These are phyloP conservation scores for Tetramitus jugosus DNA, from an alignment of 208 protist genomes.

Conservation along the genomic window DNA sequence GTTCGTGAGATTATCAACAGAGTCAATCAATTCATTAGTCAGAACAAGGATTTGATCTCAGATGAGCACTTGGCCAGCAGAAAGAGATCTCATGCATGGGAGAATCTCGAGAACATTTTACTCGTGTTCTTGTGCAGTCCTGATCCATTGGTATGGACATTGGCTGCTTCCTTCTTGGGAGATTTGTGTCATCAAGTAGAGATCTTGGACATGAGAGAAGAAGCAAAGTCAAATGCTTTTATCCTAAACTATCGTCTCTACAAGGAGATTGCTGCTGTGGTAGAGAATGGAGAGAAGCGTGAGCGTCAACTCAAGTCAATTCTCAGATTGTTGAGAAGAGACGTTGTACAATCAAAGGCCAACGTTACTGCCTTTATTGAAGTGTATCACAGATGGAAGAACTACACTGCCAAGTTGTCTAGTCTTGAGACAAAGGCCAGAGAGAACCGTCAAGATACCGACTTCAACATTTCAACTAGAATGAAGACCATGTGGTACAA, in stretches of 20 bases:
- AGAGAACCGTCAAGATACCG: not conserved
- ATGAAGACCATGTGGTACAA: no score
- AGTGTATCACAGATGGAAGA: constrained; percentile 9
- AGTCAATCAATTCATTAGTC: not conserved
- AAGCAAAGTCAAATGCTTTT: not conserved
- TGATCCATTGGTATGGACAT: not conserved
- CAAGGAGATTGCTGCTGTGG: not conserved
- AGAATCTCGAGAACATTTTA: not conserved
- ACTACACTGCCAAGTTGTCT: no score
- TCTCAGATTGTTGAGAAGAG: not conserved
- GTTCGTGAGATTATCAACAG: not conserved
- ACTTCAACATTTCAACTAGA: no score
- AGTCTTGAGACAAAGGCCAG: no score
- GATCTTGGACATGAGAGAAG: not conserved
- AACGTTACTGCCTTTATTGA: constrained; percentile 3
- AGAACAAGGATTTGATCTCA: not conserved
- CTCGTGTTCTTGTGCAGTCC: not conserved
- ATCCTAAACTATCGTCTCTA: constrained; percentile 4
- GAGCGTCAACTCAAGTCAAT: not conserved
- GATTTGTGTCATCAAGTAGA: constrained; percentile 12
- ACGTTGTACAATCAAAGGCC: not conserved
- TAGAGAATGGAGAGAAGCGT: not conserved
- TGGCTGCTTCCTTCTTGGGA: not conserved
- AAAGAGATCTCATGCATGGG: not conserved
- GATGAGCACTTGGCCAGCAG: not conserved